A percentile compares a stretch with the other conserved stretches of the same genome.
Conservation (phyloP, 768 basidiomycete species). For the Termitomyces titanicus region DNA sequence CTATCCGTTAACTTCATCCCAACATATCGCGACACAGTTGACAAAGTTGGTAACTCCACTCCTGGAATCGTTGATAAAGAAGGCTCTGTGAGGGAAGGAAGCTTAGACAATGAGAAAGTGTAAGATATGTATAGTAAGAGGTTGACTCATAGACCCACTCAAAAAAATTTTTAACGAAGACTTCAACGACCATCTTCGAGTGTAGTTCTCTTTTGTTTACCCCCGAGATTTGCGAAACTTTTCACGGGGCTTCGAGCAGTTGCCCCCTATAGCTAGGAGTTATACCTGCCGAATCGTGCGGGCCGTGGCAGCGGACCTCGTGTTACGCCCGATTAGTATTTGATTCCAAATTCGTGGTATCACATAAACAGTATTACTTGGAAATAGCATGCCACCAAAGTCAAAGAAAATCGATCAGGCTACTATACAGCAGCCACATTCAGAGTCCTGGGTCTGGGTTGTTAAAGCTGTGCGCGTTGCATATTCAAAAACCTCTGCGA, state of each 20-base stretch:
- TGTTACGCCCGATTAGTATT: background rate
- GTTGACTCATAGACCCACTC: background rate
- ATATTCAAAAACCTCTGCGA: constrained; percentile 96
- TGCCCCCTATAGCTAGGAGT: too few species aligned
- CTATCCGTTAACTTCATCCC: constrained; percentile 29
- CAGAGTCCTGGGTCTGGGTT: background rate
- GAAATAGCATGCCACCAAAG: background rate
- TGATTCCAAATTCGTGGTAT: background rate
- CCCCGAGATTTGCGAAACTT: background rate
- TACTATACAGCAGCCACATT: constrained; percentile 2
- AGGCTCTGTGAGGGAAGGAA: constrained; percentile 1
- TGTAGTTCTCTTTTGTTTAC: background rate
- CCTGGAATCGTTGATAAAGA: background rate
- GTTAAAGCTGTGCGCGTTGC: constrained; percentile 87
- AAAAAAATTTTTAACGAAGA: background rate
- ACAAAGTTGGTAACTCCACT: constrained; percentile 17
- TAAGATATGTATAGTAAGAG: background rate
- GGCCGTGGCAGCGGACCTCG: too few species aligned
- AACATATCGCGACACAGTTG: constrained; percentile 22
- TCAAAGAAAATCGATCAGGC: background rate
- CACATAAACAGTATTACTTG: background rate
- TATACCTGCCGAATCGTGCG: too few species aligned
- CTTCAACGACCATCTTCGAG: background rate
- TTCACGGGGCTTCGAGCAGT: too few species aligned
- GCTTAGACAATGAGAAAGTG: constrained; percentile 11